These are phyloP conservation scores for Boletus sp. DNA, from an alignment of 768 basidiomycete species.

Conservation along the genomic window DNA sequence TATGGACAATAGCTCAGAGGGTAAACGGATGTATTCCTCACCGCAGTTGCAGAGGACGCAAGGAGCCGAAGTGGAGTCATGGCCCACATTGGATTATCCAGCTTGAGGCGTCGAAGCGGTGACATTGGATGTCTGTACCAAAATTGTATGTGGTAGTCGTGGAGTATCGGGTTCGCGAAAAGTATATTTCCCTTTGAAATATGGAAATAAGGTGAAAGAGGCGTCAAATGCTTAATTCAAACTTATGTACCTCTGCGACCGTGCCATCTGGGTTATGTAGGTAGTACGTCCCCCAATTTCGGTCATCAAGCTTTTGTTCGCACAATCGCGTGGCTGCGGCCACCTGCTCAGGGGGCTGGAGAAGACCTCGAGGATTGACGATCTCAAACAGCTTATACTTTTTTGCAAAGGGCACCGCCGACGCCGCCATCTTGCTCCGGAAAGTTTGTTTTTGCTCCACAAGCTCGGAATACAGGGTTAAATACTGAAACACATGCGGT, in stretches of 20 bases:
- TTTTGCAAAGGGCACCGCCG: neutral
- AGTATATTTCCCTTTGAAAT: neutral
- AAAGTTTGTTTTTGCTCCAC: neutral
- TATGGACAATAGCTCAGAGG: neutral
- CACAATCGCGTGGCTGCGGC: neutral
- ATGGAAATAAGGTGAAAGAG: neutral
- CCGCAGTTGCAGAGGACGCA: neutral
- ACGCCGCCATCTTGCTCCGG: neutral
- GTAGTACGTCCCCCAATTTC: neutral
- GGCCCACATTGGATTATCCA: neutral
- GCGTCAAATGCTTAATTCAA: neutral
- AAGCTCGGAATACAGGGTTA: neutral
- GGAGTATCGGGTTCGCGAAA: neutral
- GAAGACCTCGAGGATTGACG: neutral
- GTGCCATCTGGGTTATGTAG: neutral
- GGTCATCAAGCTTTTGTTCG: neutral
- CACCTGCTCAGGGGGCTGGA: neutral
- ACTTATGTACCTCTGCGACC: neutral
- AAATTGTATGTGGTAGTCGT: neutral
- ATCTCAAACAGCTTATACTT: neutral
- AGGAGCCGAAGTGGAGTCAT: neutral
- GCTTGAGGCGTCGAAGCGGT: neutral
- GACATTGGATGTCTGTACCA: neutral
- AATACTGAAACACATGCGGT: neutral
- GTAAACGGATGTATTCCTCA: neutral